Conservation (phyloP, 169 alveolate genomes). For the Besnoitia besnoiti region DNA sequence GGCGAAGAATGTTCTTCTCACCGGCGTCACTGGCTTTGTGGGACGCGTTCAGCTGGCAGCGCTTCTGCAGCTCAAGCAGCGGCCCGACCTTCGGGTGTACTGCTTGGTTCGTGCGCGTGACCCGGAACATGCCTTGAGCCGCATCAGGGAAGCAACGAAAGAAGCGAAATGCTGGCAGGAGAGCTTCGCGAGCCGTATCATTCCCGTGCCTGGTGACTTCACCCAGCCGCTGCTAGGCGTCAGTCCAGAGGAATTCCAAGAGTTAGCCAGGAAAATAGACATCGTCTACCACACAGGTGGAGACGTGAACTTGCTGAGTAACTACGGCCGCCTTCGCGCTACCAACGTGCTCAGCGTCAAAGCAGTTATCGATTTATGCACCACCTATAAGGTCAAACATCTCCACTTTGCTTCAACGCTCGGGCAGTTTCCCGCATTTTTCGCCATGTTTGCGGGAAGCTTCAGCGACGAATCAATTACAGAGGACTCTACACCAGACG, state of each 20-base stretch:
- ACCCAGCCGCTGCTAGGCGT: conserved; percentile 73
- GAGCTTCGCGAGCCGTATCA: conserved; percentile 68
- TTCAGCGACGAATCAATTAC: conserved; percentile 64
- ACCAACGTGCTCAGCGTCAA: conserved; percentile 73
- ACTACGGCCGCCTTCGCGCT: conserved; percentile 74
- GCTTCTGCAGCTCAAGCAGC: conserved; percentile 52
- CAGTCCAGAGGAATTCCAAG: conserved; percentile 70
- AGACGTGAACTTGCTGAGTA: conserved; percentile 77
- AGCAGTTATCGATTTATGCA: conserved; percentile 72
- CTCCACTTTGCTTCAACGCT: conserved; percentile 78
- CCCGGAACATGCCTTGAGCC: conserved; percentile 70
- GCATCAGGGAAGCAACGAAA: conserved; percentile 74
- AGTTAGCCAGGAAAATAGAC: conserved; percentile 70
- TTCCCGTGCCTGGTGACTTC: conserved; percentile 74
- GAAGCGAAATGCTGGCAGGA: conserved; percentile 78
- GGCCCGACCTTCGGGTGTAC: conserved; percentile 61
- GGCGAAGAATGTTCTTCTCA: conserved; percentile 70
- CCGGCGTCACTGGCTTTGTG: conserved; percentile 80
- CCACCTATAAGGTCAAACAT: conserved; percentile 70
- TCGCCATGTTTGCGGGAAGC: conserved; percentile 73
- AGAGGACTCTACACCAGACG: conserved; percentile 73
- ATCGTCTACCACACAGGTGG: conserved; percentile 81
- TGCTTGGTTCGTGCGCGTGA: conserved; percentile 77
- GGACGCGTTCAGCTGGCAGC: conserved; percentile 75
- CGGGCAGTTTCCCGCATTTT: conserved; percentile 79